Conservation (phyloP, 345 rosid genomes). For the Boechera retrofracta region DNA sequence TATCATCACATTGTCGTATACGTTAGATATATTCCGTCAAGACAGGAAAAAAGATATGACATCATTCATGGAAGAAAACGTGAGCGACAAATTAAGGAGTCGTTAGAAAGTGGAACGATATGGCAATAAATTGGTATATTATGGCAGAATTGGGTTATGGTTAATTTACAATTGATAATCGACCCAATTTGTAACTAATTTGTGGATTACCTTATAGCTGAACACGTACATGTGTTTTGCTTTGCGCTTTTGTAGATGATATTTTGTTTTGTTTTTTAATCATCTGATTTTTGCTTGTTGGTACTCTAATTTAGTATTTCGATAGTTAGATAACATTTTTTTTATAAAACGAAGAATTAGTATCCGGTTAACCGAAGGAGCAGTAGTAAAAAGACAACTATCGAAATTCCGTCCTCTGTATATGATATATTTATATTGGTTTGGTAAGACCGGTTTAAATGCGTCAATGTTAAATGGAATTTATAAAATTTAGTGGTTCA, state of each 20-base stretch:
- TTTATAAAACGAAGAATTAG: not conserved
- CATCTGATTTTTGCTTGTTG: not conserved
- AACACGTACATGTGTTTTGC: slow-evolving; percentile 25
- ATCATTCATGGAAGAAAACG: slow-evolving; percentile 6
- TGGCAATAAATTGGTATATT: slow-evolving; percentile 34
- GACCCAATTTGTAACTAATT: slow-evolving; percentile 32
- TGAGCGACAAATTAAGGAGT: not conserved
- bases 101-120: slow-evolving; percentile 10
- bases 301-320: not conserved
- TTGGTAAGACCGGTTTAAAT: not conserved
- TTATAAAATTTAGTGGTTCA: not conserved
- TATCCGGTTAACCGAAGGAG: not conserved
- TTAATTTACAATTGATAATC: not conserved
- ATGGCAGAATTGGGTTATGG: slow-evolving; percentile 31
- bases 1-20: slow-evolving; percentile 18
- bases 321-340: not conserved
- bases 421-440: not conserved
- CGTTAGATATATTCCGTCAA: not conserved
- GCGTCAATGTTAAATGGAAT: not conserved
- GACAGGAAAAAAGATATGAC: not conserved
- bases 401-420: not conserved
- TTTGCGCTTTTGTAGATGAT: not conserved
- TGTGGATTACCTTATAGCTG: slow-evolving; percentile 16
- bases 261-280: not conserved
- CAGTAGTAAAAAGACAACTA: not conserved